phyloP scores from a whole-genome alignment of 257 asterid genomes.

The Scutellaria baicalensis region DNA sequence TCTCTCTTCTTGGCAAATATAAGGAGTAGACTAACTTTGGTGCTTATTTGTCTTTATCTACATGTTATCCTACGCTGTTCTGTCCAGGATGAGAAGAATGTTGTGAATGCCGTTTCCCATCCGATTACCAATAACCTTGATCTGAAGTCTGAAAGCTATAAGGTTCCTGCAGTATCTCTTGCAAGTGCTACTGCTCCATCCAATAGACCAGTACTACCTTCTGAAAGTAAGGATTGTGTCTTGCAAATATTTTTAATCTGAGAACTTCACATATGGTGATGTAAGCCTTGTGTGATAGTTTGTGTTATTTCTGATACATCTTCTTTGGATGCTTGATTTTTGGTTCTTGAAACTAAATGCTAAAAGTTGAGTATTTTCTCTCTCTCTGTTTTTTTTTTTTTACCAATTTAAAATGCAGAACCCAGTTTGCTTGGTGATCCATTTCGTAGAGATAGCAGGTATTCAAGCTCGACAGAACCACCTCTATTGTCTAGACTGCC shows the following conservation, averaged over 20 bases:
- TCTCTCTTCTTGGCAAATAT: neutral
- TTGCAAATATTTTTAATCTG: neutral
- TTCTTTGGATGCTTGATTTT: slow-evolving; percentile 1
- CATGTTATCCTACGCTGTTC: neutral
- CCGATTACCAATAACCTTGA: slow-evolving; percentile 36
- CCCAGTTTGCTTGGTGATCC: slow-evolving; percentile 87
- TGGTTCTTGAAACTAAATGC: neutral
- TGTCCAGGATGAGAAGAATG: slow-evolving; percentile 66
- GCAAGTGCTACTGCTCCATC: slow-evolving; percentile 46
- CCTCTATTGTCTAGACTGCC: slow-evolving; percentile 60
- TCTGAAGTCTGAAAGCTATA: slow-evolving; percentile 49
- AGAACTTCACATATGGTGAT: neutral
- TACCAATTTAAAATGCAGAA: slow-evolving; percentile 37
- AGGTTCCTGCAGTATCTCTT: slow-evolving; percentile 37
- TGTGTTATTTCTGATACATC: neutral
- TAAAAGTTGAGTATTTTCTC: neutral
- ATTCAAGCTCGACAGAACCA: slow-evolving; percentile 47
- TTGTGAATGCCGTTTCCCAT: slow-evolving; percentile 30
- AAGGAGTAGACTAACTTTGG: neutral
- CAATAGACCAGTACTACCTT: slow-evolving; percentile 38
- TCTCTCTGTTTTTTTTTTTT: too few species aligned
- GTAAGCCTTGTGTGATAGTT: neutral
- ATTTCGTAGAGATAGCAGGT: slow-evolving; percentile 57
- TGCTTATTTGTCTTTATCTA: neutral
- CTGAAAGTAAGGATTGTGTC: slow-evolving; percentile 55